phyloP scores from a whole-genome alignment of 768 basidiomycete genomes.

The Collybia sordida region DNA sequence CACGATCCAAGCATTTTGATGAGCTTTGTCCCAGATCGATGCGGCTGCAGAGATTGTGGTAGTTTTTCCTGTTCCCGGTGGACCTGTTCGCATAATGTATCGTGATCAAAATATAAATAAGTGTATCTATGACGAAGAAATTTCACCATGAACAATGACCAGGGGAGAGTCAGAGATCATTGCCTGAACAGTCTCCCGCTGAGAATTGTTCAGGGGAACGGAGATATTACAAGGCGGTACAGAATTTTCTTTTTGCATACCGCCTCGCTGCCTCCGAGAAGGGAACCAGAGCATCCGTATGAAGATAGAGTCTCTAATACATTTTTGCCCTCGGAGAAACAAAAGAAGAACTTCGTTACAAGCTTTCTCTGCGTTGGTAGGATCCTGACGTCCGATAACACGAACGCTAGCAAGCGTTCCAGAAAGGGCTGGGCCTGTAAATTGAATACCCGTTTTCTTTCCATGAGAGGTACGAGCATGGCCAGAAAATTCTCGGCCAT shows the following conservation, averaged over 20 bases:
- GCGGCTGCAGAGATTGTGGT: slow-evolving; percentile 47
- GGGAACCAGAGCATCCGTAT: slow-evolving; percentile 43
- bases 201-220: slow-evolving; percentile 33
- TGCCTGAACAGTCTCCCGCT: slow-evolving; percentile 30
- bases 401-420: slow-evolving; percentile 29
- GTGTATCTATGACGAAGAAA: background rate
- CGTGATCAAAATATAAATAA: background rate
- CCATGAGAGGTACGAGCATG: slow-evolving; percentile 29
- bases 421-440: slow-evolving; percentile 16
- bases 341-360: slow-evolving; percentile 35
- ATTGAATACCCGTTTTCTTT: slow-evolving; percentile 31
- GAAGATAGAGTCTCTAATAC: slow-evolving; percentile 29
- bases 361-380: slow-evolving; percentile 37
- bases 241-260: background rate
- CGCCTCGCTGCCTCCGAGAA: slow-evolving; percentile 7
- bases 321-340: slow-evolving; percentile 29
- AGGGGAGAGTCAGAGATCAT: slow-evolving; percentile 32
- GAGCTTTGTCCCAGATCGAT: slow-evolving; percentile 27
- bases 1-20: slow-evolving; percentile 35
- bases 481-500: slow-evolving; percentile 30
- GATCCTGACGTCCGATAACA: slow-evolving; percentile 40
- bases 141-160: slow-evolving; percentile 38
- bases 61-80: slow-evolving; percentile 56
- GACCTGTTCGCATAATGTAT: slow-evolving; percentile 26
- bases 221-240: background rate